Evolutionary conservation across 1,284 basidiomycete genomes (phyloP).

Genomic region (Pseudozyma sp.): DNA sequence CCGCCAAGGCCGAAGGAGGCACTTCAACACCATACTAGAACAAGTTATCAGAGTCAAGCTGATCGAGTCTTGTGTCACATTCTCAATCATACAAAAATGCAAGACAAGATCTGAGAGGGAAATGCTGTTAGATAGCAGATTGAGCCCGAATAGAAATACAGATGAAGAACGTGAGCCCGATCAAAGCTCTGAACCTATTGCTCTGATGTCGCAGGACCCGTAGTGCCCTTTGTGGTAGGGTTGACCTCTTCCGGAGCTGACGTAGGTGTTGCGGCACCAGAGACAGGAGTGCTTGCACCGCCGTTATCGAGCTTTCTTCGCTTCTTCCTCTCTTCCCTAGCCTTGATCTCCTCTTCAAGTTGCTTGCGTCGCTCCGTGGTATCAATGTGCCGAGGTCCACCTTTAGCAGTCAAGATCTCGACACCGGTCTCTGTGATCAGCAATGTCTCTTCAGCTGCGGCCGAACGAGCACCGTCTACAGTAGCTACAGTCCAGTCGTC

Average conservation of each 20-base stretch:
- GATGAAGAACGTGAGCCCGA: too few relatives aligned
- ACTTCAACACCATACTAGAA: too few relatives aligned
- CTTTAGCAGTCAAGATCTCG: conserved; percentile 67
- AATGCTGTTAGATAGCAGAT: too few relatives aligned
- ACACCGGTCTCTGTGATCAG: conserved; percentile 66
- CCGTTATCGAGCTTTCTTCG: conserved; percentile 37
- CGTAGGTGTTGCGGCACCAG: conserved; percentile 40
- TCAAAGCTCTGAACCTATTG: neutral
- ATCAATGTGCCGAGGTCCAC: conserved; percentile 59
- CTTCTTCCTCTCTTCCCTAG: conserved; percentile 45
- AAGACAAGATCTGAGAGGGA: too few relatives aligned
- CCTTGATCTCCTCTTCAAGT: conserved; percentile 37
- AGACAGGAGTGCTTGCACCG: conserved; percentile 18
- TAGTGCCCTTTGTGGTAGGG: conserved; percentile 28
- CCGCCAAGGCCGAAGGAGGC: conserved; percentile 1
- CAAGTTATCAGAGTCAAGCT: neutral
- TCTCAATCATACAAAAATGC: conserved; percentile 4
- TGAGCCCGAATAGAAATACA: too few relatives aligned
- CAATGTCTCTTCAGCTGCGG: conserved; percentile 67
- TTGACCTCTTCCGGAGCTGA: conserved; percentile 34
- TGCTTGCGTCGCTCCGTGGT: conserved; percentile 59
- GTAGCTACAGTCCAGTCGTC: conserved; percentile 68
- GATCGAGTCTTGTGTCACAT: conserved; percentile 1
- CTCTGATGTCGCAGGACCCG: conserved; percentile 15
- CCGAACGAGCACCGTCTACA: conserved; percentile 61